Evolutionary conservation across 2,329 filamentous ascomycete genomes (phyloP).

Genomic region (Trematosphaeria pertusa): DNA sequence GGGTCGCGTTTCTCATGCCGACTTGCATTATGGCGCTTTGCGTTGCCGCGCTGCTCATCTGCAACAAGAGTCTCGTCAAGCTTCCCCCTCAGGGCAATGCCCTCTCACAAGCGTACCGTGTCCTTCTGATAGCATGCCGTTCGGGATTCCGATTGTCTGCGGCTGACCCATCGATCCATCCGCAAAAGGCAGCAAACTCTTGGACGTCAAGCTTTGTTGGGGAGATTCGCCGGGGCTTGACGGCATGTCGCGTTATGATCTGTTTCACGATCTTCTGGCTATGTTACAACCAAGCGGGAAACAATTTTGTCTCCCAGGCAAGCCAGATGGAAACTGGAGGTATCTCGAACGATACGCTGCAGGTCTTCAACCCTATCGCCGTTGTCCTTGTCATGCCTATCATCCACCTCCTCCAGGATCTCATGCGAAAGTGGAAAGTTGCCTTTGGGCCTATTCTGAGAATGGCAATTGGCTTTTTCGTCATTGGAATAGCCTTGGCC

Average conservation of each 20-base stretch:
- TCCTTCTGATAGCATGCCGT: constrained; percentile 12
- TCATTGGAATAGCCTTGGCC: constrained; percentile 24
- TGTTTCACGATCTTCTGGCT: constrained; percentile 37
- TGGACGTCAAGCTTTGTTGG: constrained; percentile 28
- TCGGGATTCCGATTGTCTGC: constrained; percentile 22
- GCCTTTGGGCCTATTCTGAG: constrained; percentile 30
- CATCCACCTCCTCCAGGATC: constrained; percentile 29
- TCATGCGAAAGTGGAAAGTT: constrained; percentile 21
- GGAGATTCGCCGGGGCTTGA: constrained; percentile 26
- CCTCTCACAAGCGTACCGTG: constrained; percentile 14
- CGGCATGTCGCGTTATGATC: constrained; percentile 30
- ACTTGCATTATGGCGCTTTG: constrained; percentile 69
- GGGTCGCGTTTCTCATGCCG: constrained; percentile 68
- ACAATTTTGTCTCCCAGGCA: constrained; percentile 41
- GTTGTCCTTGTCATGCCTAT: constrained; percentile 34
- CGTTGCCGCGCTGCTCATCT: constrained; percentile 59
- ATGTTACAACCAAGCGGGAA: constrained; percentile 37
- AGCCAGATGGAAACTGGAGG: constrained; percentile 33
- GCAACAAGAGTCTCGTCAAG: constrained; percentile 22
- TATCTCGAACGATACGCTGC: constrained; percentile 42
- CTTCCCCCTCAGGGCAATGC: constrained; percentile 21
- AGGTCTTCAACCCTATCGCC: constrained; percentile 29
- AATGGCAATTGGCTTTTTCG: constrained; percentile 26
- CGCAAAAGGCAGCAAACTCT: not conserved
- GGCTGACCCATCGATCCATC: constrained; percentile 20